Conservation (phyloP, 805 yeast species). For the Pichia cephalocereana region DNA sequence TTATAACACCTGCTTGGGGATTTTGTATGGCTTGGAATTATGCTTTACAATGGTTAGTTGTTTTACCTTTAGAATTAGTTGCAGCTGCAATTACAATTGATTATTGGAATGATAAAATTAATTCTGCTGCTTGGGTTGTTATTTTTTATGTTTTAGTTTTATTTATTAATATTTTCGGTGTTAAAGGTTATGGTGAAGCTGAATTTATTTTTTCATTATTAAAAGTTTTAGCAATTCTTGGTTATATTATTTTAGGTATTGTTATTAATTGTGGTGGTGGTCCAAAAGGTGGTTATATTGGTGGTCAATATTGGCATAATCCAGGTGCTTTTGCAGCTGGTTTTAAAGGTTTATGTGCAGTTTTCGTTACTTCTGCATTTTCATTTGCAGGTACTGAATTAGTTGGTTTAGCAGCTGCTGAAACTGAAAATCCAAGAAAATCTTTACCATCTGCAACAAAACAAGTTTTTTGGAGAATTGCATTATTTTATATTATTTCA, state of each 20-base stretch:
- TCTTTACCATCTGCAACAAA: constrained; percentile 56
- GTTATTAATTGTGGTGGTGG: constrained; percentile 58
- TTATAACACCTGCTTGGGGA: constrained; percentile 50
- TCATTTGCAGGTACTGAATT: constrained; percentile 62
- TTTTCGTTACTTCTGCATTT: constrained; percentile 53
- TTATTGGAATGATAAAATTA: constrained; percentile 36
- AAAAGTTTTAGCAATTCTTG: constrained; percentile 50
- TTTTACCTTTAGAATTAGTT: constrained; percentile 46
- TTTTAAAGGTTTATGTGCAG: constrained; percentile 58
- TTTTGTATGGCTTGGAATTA: constrained; percentile 56
- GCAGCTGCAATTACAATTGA: constrained; percentile 44
- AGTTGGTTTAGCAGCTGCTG: constrained; percentile 59
- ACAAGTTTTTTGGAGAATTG: constrained; percentile 57
- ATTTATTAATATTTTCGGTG: constrained; percentile 50
- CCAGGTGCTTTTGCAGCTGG: constrained; percentile 50
- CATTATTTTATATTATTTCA: constrained; percentile 47
- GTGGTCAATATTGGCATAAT: constrained; percentile 47
- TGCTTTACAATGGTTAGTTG: constrained; percentile 45
- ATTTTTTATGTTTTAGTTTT: constrained; percentile 45
- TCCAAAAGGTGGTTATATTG: constrained; percentile 47
- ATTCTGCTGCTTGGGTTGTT: constrained; percentile 48
- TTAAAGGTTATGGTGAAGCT: constrained; percentile 61
- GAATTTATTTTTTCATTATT: constrained; percentile 48
- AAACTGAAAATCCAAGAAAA: constrained; percentile 51
- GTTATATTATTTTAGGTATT: constrained; percentile 48